Evolutionary conservation across 2,329 filamentous ascomycete genomes (phyloP).

Genomic region (Sphaerulina vaccinii): DNA sequence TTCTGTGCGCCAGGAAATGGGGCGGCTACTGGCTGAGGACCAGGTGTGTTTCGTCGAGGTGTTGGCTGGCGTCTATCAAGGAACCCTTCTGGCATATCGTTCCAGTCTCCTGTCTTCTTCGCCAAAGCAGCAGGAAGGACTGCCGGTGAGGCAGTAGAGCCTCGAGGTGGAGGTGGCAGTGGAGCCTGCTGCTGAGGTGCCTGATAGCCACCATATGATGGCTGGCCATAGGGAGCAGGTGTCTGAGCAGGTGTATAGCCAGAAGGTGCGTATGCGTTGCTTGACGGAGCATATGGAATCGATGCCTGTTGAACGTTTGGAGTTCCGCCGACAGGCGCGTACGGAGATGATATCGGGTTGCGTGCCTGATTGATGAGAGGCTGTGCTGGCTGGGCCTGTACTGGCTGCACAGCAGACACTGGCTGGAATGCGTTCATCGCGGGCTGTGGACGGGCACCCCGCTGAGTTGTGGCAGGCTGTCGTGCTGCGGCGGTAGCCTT

Average conservation of each 20-base stretch:
- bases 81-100: constrained; percentile 84
- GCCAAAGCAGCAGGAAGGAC: constrained; percentile 66
- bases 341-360: constrained; percentile 37
- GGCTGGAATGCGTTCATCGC: constrained; percentile 28
- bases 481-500: constrained; percentile 35
- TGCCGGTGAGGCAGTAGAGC: constrained; percentile 64
- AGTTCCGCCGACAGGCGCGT: constrained; percentile 38
- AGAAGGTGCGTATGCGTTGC: constrained; percentile 35
- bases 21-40: constrained; percentile 63
- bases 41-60: constrained; percentile 72
- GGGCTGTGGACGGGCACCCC: constrained; percentile 27
- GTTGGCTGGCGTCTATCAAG: constrained; percentile 60
- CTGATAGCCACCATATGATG: constrained; percentile 47
- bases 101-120: constrained; percentile 80
- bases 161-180: constrained; percentile 63
- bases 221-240: constrained; percentile 34
- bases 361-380: constrained; percentile 39
- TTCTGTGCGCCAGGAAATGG: constrained; percentile 68
- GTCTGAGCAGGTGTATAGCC: constrained; percentile 49
- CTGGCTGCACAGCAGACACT: constrained; percentile 41
- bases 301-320: constrained; percentile 29
- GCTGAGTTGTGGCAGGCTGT: constrained; percentile 36
- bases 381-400: constrained; percentile 38
- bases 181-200: constrained; percentile 45
- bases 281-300: constrained; percentile 49